Percentiles rank a stretch among this genome's conserved stretches.
Evolutionary conservation across 306 rosid species (phyloP).

Genomic region (Fagus sylvatica): DNA sequence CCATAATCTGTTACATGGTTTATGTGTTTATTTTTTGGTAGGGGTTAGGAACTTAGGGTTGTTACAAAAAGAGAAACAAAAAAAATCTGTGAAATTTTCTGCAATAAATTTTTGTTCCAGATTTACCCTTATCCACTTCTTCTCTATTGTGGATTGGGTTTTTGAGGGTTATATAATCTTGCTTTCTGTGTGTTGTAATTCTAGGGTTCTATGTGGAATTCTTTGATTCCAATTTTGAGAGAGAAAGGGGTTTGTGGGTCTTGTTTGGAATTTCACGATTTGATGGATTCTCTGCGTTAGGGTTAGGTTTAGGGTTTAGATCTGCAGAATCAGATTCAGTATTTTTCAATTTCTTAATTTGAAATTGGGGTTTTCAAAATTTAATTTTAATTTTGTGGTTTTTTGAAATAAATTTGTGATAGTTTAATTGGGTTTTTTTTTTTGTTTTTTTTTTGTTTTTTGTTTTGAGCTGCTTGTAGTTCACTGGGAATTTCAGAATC

Average conservation of each 20-base stretch:
- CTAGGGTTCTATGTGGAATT: not conserved
- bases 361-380: constrained; percentile 10
- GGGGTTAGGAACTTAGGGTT: constrained; percentile 12
- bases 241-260: constrained; percentile 8
- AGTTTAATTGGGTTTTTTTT: too few relatives aligned
- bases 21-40: constrained; percentile 16
- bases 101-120: constrained; percentile 26
- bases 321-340: constrained; percentile 34
- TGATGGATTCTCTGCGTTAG: constrained; percentile 13
- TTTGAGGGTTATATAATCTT: not conserved
- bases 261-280: constrained; percentile 25
- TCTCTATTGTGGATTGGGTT: constrained; percentile 3
- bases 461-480: constrained; percentile 34
- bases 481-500: constrained; percentile 10
- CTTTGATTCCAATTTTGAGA: constrained; percentile 3
- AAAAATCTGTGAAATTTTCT: constrained; percentile 16
- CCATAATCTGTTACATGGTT: constrained; percentile 9
- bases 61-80: too few relatives aligned
- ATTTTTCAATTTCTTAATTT: not conserved
- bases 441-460: not conserved
- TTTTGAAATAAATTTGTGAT: not conserved
- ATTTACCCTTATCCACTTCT: constrained; percentile 40
- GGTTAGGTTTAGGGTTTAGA: constrained; percentile 37
- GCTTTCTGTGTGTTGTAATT: not conserved
- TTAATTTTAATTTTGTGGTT: not conserved